phyloP scores from a whole-genome alignment of 1,284 basidiomycete genomes.

The Cutaneotrichosporon sp. region DNA sequence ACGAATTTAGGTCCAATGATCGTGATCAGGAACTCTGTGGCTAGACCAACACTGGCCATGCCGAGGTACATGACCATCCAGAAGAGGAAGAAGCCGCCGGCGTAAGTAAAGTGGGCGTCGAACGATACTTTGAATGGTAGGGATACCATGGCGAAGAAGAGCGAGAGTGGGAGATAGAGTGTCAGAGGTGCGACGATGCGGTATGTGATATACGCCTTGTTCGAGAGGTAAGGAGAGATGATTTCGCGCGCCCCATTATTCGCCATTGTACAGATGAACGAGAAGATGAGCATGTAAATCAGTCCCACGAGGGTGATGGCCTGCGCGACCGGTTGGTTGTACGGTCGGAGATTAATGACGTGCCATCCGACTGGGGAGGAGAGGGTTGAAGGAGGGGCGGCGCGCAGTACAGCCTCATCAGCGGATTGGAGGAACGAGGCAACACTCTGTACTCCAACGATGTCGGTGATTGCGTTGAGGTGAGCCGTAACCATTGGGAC shows the following conservation, averaged over 20 bases:
- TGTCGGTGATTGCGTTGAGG: conserved; percentile 32
- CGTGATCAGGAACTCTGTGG: conserved; percentile 59
- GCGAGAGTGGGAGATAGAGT: conserved; percentile 64
- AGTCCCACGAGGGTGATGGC: conserved; percentile 68
- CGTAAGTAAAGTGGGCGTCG: conserved; percentile 49
- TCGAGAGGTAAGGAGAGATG: conserved; percentile 56
- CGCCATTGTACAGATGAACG: conserved; percentile 53
- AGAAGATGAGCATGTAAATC: conserved; percentile 66
- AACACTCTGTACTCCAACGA: conserved; percentile 33
- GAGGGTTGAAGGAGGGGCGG: conserved; percentile 64
- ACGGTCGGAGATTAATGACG: conserved; percentile 64
- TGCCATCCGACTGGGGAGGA: conserved; percentile 59
- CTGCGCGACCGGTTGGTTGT: conserved; percentile 65
- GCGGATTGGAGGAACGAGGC: conserved; percentile 39
- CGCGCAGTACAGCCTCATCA: conserved; percentile 50
- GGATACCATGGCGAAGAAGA: conserved; percentile 63
- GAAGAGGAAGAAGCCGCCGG: conserved; percentile 67
- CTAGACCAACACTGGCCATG: conserved; percentile 55
- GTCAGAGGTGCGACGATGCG: conserved; percentile 60
- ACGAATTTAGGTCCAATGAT: conserved; percentile 49
- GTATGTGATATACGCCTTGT: conserved; percentile 60
- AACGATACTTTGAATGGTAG: conserved; percentile 64
- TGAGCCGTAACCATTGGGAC: conserved; percentile 40
- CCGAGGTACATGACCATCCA: conserved; percentile 68
- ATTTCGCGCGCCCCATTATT: conserved; percentile 55